Evolutionary conservation across 495 filamentous ascomycete genomes (phyloP), one percentile per base, ranked within the genome.

Genomic region (Darksidea phi): DNA sequence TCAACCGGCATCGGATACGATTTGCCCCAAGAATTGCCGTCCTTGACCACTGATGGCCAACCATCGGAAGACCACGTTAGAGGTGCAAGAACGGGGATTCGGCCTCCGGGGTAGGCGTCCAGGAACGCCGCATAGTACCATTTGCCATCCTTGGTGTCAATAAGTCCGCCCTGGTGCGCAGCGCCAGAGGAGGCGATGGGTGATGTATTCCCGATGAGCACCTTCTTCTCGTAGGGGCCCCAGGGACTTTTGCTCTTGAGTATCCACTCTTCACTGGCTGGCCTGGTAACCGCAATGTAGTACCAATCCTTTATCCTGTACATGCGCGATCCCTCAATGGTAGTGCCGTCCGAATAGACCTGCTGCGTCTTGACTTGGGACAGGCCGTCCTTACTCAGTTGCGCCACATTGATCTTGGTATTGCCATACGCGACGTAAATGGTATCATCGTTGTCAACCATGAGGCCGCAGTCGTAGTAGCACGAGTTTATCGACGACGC

Each of bases 71-170:
- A 72, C 76, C 77, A 85, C 18, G 64, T 71, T 17, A 85, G 45
- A 0, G 82, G 81, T 8, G 83, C 82, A 3, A 84, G 64, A 11
- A 84, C 80, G 0, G 83, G 84, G 10, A 84, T 76, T 15, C 83
- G 74, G 0, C 82, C 84, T 4, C 70, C 73, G 0, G 82, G 81
- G 46, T 81, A 85, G 0, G 74, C 71, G 67, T 80, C 80, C 46
- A 78, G 71, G 63, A 85, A 86, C 0, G 78, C 76, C 61, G 82
- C 78, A 51, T 82, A 86, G 63, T 80, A 85, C 82, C 83, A 86
- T 23, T 78, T 72, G 1, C 78, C 78, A 23, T 73, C 68, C 8
- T 75, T 72, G 0, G 80, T 80, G 36, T 82, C 68, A 1, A 86
- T 76, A n/a, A 86, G 70, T 24, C 80, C 79, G 11, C 82, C 84